phyloP scores from a whole-genome alignment of 148 eudicot genomes.

The Dianthus caryophyllus region DNA sequence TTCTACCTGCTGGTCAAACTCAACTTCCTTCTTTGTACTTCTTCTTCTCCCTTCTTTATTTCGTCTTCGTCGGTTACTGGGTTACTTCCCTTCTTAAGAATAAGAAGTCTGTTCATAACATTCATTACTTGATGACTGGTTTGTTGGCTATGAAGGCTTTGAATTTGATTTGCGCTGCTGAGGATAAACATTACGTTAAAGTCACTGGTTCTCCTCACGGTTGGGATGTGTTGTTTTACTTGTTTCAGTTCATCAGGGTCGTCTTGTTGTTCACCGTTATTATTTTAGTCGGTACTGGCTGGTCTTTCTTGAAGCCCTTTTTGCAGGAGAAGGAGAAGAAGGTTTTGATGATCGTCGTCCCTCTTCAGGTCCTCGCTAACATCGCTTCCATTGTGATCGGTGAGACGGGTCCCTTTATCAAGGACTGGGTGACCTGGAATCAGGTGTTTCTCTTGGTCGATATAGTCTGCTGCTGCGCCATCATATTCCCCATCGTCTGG shows the following conservation, averaged over 20 bases:
- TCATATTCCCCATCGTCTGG: slow-evolving; percentile 91
- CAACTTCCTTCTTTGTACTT: slow-evolving; percentile 62
- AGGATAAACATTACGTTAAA: slow-evolving; percentile 91
- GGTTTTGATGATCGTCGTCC: slow-evolving; percentile 92
- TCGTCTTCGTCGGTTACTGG: slow-evolving; percentile 62
- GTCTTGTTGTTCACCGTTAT: slow-evolving; percentile 87
- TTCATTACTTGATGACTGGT: slow-evolving; percentile 65
- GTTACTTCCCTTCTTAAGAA: slow-evolving; percentile 32
- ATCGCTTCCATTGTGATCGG: slow-evolving; percentile 90
- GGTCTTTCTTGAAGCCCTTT: slow-evolving; percentile 95
- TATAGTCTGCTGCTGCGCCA: slow-evolving; percentile 82
- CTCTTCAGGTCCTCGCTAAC: slow-evolving; percentile 86
- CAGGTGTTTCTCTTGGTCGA: slow-evolving; percentile 91
- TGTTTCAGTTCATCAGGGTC: slow-evolving; percentile 79
- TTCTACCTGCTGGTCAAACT: slow-evolving; percentile 63
- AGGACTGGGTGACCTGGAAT: slow-evolving; percentile 98
- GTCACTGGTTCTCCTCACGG: slow-evolving; percentile 92
- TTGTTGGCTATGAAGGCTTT: slow-evolving; percentile 74
- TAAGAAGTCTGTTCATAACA: slow-evolving; percentile 52
- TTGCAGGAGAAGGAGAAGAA: slow-evolving; percentile 97
- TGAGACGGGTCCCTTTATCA: slow-evolving; percentile 92
- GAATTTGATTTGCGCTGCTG: slow-evolving; percentile 83
- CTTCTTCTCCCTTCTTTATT: slow-evolving; percentile 40
- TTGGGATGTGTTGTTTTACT: slow-evolving; percentile 85
- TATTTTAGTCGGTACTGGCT: slow-evolving; percentile 84